Evolutionary conservation across 352 stramenopile species (phyloP).

Genomic region (Globisporangium iwayamae): DNA sequence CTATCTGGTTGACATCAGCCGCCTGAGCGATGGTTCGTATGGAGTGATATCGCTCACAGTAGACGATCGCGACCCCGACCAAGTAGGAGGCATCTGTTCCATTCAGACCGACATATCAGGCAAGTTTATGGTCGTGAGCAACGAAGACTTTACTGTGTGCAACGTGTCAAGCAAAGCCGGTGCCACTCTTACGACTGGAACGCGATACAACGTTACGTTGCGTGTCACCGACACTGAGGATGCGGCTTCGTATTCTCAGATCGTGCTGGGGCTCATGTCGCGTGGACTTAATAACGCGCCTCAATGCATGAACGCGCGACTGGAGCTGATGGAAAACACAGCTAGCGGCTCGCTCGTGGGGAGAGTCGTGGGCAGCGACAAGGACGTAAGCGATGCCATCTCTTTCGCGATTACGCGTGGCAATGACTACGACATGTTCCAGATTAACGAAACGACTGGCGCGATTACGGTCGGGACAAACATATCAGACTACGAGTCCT

Average conservation of each 20-base stretch:
- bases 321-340: slow-evolving; percentile 49
- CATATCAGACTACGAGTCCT: slow-evolving; percentile 43
- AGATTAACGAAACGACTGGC: slow-evolving; percentile 41
- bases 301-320: slow-evolving; percentile 20
- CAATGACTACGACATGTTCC: slow-evolving; percentile 39
- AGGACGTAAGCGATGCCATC: slow-evolving; percentile 30
- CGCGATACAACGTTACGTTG: slow-evolving; percentile 21
- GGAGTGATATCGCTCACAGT: slow-evolving; percentile 35
- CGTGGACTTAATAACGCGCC: slow-evolving; percentile 50
- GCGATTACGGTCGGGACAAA: slow-evolving; percentile 34
- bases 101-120: slow-evolving; percentile 25
- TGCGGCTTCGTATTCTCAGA: slow-evolving; percentile 30
- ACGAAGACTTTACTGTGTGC: slow-evolving; percentile 21
- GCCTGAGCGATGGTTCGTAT: slow-evolving; percentile 42
- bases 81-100: slow-evolving; percentile 39
- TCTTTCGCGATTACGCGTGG: slow-evolving; percentile 35
- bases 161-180: slow-evolving; percentile 18
- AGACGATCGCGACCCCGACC: slow-evolving; percentile 40
- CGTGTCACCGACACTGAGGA: slow-evolving; percentile 34
- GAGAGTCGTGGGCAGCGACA: slow-evolving; percentile 32
- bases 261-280: slow-evolving; percentile 39
- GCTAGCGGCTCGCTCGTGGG: slow-evolving; percentile 22
- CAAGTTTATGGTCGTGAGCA: slow-evolving; percentile 26
- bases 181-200: slow-evolving; percentile 12
- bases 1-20: slow-evolving; percentile 43